Conservation (phyloP, 2,329 filamentous ascomycete genomes). For the Penicillium sumatraense region DNA sequence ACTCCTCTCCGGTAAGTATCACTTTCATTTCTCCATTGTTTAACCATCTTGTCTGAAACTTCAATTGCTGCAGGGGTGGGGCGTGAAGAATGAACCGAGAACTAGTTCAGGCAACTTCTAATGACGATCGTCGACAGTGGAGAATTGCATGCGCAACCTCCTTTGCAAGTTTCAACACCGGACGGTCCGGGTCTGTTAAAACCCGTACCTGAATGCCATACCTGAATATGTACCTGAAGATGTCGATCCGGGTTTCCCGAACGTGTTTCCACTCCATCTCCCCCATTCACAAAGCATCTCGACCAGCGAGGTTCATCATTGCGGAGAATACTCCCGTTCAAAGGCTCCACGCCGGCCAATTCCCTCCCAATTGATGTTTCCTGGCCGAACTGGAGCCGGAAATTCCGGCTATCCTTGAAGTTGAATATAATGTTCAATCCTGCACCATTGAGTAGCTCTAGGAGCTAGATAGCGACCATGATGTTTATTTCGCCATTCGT, state of each 20-base stretch:
- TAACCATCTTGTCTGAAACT: neutral
- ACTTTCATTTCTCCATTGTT: neutral
- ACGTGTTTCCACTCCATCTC: neutral
- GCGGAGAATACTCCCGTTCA: neutral
- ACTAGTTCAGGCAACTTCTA: neutral
- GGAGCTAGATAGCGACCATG: neutral
- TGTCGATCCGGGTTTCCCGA: slow-evolving; percentile 18
- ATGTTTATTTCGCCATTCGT: slow-evolving; percentile 16
- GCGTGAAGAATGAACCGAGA: neutral
- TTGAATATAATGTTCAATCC: neutral
- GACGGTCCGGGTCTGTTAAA: neutral
- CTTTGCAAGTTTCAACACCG: neutral
- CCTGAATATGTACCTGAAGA: neutral
- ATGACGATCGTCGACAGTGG: slow-evolving; percentile 7
- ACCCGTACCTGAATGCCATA: neutral
- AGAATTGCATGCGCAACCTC: neutral
- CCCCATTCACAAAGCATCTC: neutral
- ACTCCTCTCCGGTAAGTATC: neutral
- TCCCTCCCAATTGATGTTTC: neutral
- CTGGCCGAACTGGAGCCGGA: neutral
- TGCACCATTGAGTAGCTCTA: neutral
- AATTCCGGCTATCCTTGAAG: neutral
- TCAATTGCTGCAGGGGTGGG: neutral
- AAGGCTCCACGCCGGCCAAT: neutral
- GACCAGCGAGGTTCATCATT: neutral